Evolutionary conservation across 257 asterid genomes (phyloP).

Genomic region (Fraxinus pennsylvanica): DNA sequence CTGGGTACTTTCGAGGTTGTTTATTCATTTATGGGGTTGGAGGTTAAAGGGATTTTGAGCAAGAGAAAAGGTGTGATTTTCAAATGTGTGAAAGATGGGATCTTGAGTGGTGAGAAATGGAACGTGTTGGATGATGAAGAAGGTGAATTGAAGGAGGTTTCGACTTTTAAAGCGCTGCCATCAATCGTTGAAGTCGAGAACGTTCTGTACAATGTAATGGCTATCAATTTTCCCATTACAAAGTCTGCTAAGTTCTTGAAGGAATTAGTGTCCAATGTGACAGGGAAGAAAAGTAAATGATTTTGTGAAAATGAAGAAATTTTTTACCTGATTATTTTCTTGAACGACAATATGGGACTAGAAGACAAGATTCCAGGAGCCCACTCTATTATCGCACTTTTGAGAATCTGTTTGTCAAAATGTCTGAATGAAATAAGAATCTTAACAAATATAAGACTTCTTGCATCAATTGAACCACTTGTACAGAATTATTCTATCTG

Average conservation of each 20-base stretch:
- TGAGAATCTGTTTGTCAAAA: neutral
- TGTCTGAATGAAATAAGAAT: conserved; percentile 4
- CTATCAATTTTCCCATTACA: conserved; percentile 83
- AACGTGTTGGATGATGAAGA: conserved; percentile 71
- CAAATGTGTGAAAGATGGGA: conserved; percentile 70
- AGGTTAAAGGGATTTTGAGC: conserved; percentile 72
- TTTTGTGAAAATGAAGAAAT: neutral
- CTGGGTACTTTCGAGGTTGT: conserved; percentile 77
- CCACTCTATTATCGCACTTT: neutral
- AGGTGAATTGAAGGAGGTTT: conserved; percentile 58
- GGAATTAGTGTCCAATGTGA: conserved; percentile 60
- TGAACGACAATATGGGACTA: no score
- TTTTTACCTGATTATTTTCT: neutral
- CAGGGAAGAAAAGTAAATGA: conserved; percentile 34
- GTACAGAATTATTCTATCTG: no score
- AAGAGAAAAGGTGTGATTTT: conserved; percentile 78
- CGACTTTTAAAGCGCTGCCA: conserved; percentile 60
- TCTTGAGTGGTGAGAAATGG: conserved; percentile 87
- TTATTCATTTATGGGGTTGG: conserved; percentile 85
- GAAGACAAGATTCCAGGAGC: no score
- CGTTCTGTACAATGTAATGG: conserved; percentile 83
- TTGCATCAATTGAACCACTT: no score
- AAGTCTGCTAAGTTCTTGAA: conserved; percentile 67
- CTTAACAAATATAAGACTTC: neutral
- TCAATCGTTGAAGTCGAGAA: conserved; percentile 69